Conservation (phyloP, 1,284 basidiomycete species). For the Golubevia pallescens region DNA sequence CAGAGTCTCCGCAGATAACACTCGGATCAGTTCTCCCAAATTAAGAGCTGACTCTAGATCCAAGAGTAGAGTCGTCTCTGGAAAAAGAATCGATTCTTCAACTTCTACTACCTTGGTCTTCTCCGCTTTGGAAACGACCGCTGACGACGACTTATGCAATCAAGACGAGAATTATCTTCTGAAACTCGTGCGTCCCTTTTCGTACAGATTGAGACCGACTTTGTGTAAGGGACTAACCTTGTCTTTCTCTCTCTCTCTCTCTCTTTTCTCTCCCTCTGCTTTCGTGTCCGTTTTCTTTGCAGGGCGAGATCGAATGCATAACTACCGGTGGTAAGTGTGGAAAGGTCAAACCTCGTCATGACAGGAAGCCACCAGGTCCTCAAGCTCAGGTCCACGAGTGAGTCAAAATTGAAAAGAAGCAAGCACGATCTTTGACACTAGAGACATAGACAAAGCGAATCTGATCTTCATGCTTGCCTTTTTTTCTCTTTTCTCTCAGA, state of each 20-base stretch:
- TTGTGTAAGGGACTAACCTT: too few species aligned
- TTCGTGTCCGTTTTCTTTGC: too few species aligned
- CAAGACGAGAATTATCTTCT: not conserved
- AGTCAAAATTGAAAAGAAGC: not conserved
- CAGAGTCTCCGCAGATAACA: too few species aligned
- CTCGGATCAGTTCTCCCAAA: too few species aligned
- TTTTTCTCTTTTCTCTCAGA: not conserved
- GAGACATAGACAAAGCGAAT: not conserved
- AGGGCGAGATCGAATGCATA: too few species aligned
- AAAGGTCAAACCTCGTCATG: not conserved
- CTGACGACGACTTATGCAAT: not conserved
- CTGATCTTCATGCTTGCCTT: not conserved
- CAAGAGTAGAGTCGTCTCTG: not conserved
- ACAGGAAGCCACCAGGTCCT: not conserved
- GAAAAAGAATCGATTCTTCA: not conserved
- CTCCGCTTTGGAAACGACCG: not conserved
- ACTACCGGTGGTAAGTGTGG: not conserved
- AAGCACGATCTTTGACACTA: not conserved
- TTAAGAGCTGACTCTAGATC: too few species aligned
- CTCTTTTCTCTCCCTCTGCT: not conserved
- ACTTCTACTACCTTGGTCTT: not conserved
- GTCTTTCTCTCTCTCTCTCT: not conserved
- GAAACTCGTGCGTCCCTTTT: not conserved
- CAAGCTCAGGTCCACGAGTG: not conserved
- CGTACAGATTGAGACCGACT: not conserved